These are phyloP conservation scores for Curvularia sp. DNA, from an alignment of 2,329 filamentous ascomycete species.

Conservation along the genomic window DNA sequence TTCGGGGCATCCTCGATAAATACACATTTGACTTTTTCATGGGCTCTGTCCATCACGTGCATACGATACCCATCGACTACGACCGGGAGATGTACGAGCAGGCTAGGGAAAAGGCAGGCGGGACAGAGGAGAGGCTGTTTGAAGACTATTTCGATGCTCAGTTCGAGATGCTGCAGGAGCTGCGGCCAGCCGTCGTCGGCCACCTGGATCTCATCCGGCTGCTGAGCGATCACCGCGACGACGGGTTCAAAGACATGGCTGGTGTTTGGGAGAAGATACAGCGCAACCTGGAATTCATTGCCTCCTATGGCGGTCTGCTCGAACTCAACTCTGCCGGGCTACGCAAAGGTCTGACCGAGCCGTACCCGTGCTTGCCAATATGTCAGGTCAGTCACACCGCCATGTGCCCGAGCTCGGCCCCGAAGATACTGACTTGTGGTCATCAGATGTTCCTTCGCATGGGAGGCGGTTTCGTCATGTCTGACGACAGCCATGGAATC, in stretches of 20 bases:
- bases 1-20: conserved; percentile 65
- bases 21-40: conserved; percentile 86
- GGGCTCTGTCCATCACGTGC: conserved; percentile 90
- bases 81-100: conserved; percentile 70
- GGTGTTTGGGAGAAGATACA: conserved; percentile 76
- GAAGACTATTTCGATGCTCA: conserved; percentile 90
- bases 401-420: conserved; percentile 10
- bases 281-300: conserved; percentile 76
- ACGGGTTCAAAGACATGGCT: conserved; percentile 65
- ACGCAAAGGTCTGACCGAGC: conserved; percentile 88
- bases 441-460: conserved; percentile 72
- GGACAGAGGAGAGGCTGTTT: conserved; percentile 70
- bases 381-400: conserved; percentile 68
- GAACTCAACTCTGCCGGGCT: conserved; percentile 90
- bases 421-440: conserved; percentile 27
- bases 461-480: conserved; percentile 85
- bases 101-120: conserved; percentile 64
- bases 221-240: conserved; percentile 72
- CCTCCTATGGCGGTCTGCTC: conserved; percentile 77
- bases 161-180: conserved; percentile 74
- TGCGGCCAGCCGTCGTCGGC: conserved; percentile 81
- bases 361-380: conserved; percentile 82
- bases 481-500: conserved; percentile 91
- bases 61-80: conserved; percentile 88
- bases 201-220: conserved; percentile 94